Percentiles rank a stretch among this genome's conserved stretches.
These are phyloP conservation scores for Forsythia suspensa DNA, from an alignment of 257 asterid genomes.

Conservation along the genomic window DNA sequence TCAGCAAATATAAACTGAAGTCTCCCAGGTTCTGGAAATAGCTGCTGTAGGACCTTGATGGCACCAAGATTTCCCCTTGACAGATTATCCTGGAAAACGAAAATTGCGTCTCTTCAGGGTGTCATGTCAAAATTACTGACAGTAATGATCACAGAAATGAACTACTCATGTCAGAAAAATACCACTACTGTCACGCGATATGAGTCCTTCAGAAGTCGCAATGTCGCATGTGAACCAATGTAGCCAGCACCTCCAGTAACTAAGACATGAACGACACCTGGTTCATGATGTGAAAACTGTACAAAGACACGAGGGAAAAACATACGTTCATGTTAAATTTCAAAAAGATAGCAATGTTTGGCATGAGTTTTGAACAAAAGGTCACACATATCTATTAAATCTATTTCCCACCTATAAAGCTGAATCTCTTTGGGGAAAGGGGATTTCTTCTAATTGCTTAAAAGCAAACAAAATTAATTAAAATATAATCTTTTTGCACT, in stretches of 20 bases:
- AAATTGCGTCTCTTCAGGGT: background rate
- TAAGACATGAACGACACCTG: constrained; percentile 49
- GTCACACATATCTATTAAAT: background rate
- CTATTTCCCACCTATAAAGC: background rate
- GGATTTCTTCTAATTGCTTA: background rate
- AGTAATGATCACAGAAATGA: background rate
- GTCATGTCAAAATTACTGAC: background rate
- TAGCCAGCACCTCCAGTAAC: constrained; percentile 63
- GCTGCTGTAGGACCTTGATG: constrained; percentile 64
- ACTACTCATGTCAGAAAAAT: constrained; percentile 4
- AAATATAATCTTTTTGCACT: background rate
- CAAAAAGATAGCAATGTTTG: background rate
- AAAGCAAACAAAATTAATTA: background rate
- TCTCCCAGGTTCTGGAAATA: constrained; percentile 77
- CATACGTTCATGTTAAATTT: background rate
- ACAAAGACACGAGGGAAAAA: background rate
- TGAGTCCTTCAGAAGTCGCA: constrained; percentile 58
- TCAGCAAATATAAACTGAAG: constrained; percentile 85
- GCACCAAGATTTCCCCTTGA: constrained; percentile 92
- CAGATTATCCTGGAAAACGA: constrained; percentile 59
- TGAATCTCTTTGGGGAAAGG: background rate
- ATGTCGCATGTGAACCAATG: constrained; percentile 57
- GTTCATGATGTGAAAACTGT: constrained; percentile 47
- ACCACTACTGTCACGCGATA: constrained; percentile 94
- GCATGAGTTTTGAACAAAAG: background rate